Conservation (phyloP, 2,329 filamentous ascomycete species). For the Acrocalymma vagum region DNA sequence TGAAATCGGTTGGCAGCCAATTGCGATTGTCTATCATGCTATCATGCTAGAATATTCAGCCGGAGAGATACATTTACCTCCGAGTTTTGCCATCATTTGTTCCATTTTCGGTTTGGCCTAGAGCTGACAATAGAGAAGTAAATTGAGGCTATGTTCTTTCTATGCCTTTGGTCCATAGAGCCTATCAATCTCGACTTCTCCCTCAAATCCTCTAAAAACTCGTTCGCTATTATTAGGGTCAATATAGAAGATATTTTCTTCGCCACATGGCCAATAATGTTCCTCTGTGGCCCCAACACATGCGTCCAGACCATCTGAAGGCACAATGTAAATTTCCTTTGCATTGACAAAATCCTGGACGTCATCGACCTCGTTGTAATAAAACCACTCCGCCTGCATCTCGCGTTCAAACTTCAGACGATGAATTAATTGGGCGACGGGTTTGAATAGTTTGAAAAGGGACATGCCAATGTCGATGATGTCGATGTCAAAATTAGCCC, state of each 20-base stretch:
- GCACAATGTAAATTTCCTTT: constrained; percentile 12
- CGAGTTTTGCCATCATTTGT: no score
- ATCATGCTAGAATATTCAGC: no score
- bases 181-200: no score
- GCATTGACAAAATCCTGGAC: constrained; percentile 8
- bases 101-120: no score
- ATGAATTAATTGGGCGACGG: constrained; percentile 7
- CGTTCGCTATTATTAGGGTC: constrained; percentile 2
- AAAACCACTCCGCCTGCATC: no score
- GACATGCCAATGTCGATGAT: constrained; percentile 8
- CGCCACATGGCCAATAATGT: constrained; percentile 11
- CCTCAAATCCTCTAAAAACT: constrained; percentile 2
- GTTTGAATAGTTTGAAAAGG: background rate
- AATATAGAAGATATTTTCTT: constrained; percentile 13
- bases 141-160: no score
- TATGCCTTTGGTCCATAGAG: no score
- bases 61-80: no score
- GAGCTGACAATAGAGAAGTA: no score
- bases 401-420: constrained; percentile 11
- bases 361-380: background rate
- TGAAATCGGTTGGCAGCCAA: no score
- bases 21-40: no score
- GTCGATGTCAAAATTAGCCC: constrained; percentile 15
- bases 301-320: constrained; percentile 6
- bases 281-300: constrained; percentile 6